phyloP scores from a whole-genome alignment of 139 green algal genomes.

The Nannochloris sp. region DNA sequence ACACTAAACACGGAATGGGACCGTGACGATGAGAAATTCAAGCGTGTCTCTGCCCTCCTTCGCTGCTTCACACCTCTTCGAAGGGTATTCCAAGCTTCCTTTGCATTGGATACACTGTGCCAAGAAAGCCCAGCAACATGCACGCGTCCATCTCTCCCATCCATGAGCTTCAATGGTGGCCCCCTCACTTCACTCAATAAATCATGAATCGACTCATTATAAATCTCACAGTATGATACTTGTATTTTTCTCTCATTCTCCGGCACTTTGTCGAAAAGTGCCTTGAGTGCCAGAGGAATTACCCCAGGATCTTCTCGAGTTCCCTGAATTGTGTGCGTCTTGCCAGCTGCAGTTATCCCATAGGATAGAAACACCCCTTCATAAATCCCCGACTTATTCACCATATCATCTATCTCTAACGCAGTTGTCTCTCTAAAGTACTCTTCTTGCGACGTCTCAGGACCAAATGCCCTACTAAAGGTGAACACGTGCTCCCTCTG shows the following conservation, averaged over 20 bases:
- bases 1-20: constrained; percentile 62
- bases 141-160: constrained; percentile 41
- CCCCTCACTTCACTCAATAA: constrained; percentile 38
- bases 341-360: constrained; percentile 68
- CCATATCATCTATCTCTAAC: constrained; percentile 35
- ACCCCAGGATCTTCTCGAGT: constrained; percentile 44
- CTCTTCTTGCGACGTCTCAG: constrained; percentile 30
- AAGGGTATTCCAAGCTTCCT: constrained; percentile 41
- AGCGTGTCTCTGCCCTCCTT: constrained; percentile 43
- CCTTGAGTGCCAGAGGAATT: constrained; percentile 42
- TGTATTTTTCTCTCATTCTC: constrained; percentile 12
- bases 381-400: constrained; percentile 31
- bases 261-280: constrained; percentile 48
- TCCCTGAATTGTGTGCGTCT: constrained; percentile 72
- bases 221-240: constrained; percentile 50
- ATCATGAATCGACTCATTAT: constrained; percentile 72
- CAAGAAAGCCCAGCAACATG: constrained; percentile 36
- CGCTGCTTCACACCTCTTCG: constrained; percentile 27
- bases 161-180: constrained; percentile 36
- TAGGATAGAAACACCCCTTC: constrained; percentile 66
- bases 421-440: constrained; percentile 28
- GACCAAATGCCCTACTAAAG: constrained; percentile 49
- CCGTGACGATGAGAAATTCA: constrained; percentile 61
- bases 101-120: constrained; percentile 16
- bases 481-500: constrained; percentile 40